Conservation (phyloP, 2,329 filamentous ascomycete genomes). For the Botrytis elliptica region DNA sequence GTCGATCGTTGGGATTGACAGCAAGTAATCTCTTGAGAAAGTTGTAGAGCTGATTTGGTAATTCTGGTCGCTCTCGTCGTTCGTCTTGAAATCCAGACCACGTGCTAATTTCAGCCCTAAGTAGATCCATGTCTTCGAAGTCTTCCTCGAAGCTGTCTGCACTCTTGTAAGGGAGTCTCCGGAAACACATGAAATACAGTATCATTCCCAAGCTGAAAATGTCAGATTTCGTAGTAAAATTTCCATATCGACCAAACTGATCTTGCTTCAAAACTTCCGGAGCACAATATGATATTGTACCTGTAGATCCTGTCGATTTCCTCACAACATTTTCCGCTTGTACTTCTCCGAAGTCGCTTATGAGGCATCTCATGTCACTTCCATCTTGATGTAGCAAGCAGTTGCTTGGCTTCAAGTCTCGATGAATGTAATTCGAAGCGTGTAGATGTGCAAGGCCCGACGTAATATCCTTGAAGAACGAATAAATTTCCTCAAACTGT, state of each 20-base stretch:
- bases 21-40: slow-evolving; percentile 80
- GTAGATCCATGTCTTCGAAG: slow-evolving; percentile 81
- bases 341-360: slow-evolving; percentile 97
- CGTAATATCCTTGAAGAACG: slow-evolving; percentile 93
- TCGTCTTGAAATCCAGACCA: slow-evolving; percentile 88
- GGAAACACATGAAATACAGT: slow-evolving; percentile 96
- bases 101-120: slow-evolving; percentile 79
- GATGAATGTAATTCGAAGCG: slow-evolving; percentile 87
- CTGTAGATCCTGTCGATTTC: slow-evolving; percentile 89
- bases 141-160: slow-evolving; percentile 88
- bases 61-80: slow-evolving; percentile 70
- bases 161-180: slow-evolving; percentile 77
- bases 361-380: slow-evolving; percentile 72
- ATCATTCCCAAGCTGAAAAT: slow-evolving; percentile 99
- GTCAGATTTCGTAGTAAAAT: slow-evolving; percentile 96
- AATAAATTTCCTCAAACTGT: slow-evolving; percentile 90
- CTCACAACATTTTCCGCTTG: slow-evolving; percentile 78
- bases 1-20: slow-evolving; percentile 71
- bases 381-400: slow-evolving; percentile 80
- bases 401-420: slow-evolving; percentile 94
- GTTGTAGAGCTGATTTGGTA: slow-evolving; percentile 82
- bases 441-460: slow-evolving; percentile 90
- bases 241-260: slow-evolving; percentile 71
- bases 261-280: slow-evolving; percentile 82
- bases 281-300: slow-evolving; percentile 96